Evolutionary conservation across 345 rosid species (phyloP).

Genomic region (Moringa oleifera): DNA sequence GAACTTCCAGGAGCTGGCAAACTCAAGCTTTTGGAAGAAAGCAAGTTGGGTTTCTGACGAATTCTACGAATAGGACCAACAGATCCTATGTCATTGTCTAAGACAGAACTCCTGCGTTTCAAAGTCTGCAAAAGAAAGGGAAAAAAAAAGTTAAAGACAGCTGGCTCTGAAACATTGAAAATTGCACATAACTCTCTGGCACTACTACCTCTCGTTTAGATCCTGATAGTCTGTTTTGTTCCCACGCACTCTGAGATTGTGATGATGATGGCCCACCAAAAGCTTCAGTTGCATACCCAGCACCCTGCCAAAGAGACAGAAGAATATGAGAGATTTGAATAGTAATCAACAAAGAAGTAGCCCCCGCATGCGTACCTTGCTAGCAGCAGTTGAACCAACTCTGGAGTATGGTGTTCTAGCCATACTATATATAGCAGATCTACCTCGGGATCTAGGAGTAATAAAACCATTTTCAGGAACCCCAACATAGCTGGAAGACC

Average conservation of each 20-base stretch:
- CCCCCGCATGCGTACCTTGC: slow-evolving; percentile 44
- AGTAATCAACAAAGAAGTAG: slow-evolving; percentile 1
- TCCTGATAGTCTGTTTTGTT: slow-evolving; percentile 45
- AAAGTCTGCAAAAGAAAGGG: slow-evolving; percentile 44
- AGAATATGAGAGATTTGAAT: slow-evolving; percentile 1
- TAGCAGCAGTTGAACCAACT: slow-evolving; percentile 35
- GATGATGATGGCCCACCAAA: slow-evolving; percentile 32
- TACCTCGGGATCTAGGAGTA: slow-evolving; percentile 76
- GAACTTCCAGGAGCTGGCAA: slow-evolving; percentile 33
- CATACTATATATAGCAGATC: slow-evolving; percentile 91
- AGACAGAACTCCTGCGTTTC: slow-evolving; percentile 70
- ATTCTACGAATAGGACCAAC: slow-evolving; percentile 85
- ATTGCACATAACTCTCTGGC: not conserved
- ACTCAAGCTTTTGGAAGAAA: slow-evolving; percentile 37
- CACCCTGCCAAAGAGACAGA: slow-evolving; percentile 33
- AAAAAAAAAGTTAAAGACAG: not conserved
- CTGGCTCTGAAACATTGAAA: not conserved
- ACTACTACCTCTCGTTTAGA: slow-evolving; percentile 47
- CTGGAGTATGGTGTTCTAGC: slow-evolving; percentile 84
- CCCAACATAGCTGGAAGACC: slow-evolving; percentile 39
- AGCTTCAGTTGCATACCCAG: slow-evolving; percentile 23
- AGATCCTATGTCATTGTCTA: slow-evolving; percentile 73
- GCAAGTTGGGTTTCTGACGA: slow-evolving; percentile 75
- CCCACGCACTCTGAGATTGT: slow-evolving; percentile 39
- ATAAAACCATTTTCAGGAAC: slow-evolving; percentile 58